A percentile compares a stretch with the other conserved stretches of the same genome.
Evolutionary conservation across 2,329 filamentous ascomycete species (phyloP).

Genomic region (Myotisia sp.): DNA sequence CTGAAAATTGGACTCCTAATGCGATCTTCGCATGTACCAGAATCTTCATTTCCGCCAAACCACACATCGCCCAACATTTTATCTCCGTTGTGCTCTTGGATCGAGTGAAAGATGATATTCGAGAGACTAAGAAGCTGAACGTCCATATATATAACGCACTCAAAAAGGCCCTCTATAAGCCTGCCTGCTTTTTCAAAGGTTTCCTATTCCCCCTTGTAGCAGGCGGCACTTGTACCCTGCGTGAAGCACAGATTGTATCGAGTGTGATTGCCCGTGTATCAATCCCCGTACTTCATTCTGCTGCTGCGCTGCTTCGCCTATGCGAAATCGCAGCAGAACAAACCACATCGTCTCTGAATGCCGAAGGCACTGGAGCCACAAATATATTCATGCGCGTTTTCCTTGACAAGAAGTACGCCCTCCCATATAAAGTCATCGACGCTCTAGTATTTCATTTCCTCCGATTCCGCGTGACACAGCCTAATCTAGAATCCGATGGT

Average conservation of each 20-base stretch:
- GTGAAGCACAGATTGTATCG: conserved; percentile 83
- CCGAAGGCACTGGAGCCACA: conserved; percentile 76
- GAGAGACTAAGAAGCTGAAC: conserved; percentile 87
- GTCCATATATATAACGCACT: conserved; percentile 88
- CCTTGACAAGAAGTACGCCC: conserved; percentile 90
- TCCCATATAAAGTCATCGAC: conserved; percentile 90
- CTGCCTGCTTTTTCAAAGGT: conserved; percentile 91
- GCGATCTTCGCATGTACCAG: conserved; percentile 78
- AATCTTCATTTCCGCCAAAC: conserved; percentile 79
- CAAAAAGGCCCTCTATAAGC: conserved; percentile 88
- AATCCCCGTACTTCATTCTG: conserved; percentile 82
- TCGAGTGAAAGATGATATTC: conserved; percentile 83
- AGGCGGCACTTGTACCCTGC: conserved; percentile 74
- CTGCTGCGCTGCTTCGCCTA: conserved; percentile 75
- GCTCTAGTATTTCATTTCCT: conserved; percentile 93
- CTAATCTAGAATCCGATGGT: conserved; percentile 39
- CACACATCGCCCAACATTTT: conserved; percentile 66
- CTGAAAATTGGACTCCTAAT: conserved; percentile 64
- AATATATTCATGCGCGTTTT: conserved; percentile 91
- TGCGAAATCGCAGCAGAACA: conserved; percentile 92
- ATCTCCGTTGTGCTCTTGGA: conserved; percentile 77
- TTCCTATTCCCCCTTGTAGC: conserved; percentile 80
- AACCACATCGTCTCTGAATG: conserved; percentile 52
- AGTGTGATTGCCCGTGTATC: conserved; percentile 73
- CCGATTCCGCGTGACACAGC: conserved; percentile 62